Conservation (phyloP, 768 basidiomycete genomes). For the Psilocybe tampanensis region DNA sequence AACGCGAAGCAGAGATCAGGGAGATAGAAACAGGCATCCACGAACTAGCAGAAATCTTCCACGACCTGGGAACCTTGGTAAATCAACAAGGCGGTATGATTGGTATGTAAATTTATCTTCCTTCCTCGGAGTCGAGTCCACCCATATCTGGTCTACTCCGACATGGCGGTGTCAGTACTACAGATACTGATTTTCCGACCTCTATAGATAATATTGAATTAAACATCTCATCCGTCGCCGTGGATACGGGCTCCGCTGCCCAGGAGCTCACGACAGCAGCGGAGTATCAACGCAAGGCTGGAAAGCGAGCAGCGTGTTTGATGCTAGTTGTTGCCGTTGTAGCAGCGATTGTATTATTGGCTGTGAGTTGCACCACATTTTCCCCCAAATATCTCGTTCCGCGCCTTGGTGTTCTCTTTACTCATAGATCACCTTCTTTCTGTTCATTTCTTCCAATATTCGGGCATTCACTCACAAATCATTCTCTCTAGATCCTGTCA, state of each 20-base stretch:
- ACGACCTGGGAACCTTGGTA: constrained; percentile 92
- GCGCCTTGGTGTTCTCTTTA: constrained; percentile 16
- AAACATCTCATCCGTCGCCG: constrained; percentile 86
- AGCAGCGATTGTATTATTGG: constrained; percentile 84
- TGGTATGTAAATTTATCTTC: constrained; percentile 52
- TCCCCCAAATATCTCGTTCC: not conserved
- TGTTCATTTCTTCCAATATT: not conserved
- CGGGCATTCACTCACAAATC: not conserved
- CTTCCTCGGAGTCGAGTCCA: not conserved
- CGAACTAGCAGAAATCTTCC: constrained; percentile 94
- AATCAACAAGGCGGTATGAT: constrained; percentile 94
- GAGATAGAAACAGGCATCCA: constrained; percentile 98
- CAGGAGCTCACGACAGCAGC: constrained; percentile 88
- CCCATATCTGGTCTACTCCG: too few relatives aligned
- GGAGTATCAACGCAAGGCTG: constrained; percentile 94
- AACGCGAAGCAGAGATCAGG: constrained; percentile 92
- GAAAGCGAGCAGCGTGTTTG: constrained; percentile 85
- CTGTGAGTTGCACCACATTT: constrained; percentile 58
- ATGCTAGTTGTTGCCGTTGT: constrained; percentile 88
- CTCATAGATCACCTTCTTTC: not conserved
- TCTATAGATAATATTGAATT: constrained; percentile 88
- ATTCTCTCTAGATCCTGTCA: constrained; percentile 13
- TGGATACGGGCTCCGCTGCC: constrained; percentile 80
- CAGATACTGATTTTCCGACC: not conserved
- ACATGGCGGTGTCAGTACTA: too few relatives aligned